Percentiles rank a stretch among this genome's conserved stretches.
phyloP scores from a whole-genome alignment of 2,329 filamentous ascomycete species.

The Myriosclerotinia scirpicola region DNA sequence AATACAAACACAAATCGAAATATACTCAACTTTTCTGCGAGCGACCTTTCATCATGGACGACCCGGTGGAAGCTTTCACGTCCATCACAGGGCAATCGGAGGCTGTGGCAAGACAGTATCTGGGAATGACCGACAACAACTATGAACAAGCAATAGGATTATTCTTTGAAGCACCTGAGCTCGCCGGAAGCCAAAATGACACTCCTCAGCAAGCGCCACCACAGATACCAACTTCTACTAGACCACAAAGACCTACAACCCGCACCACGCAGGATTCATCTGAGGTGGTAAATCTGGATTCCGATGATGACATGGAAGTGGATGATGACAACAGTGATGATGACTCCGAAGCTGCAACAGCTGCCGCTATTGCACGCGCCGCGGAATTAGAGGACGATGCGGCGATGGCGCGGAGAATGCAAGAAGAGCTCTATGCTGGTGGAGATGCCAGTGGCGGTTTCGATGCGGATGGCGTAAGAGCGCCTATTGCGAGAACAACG shows the following conservation, averaged over 20 bases:
- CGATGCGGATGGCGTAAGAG: conserved; percentile 67
- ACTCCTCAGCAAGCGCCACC: conserved; percentile 32
- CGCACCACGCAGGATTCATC: conserved; percentile 48
- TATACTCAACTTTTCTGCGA: background rate
- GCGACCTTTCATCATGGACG: conserved; percentile 47
- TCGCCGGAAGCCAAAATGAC: conserved; percentile 43
- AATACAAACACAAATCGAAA: background rate
- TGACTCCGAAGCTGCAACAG: conserved; percentile 32
- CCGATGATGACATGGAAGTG: conserved; percentile 69
- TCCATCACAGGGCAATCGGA: conserved; percentile 75
- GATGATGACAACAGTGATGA: conserved; percentile 45
- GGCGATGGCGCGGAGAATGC: conserved; percentile 85
- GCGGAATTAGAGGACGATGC: conserved; percentile 82
- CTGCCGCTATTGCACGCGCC: conserved; percentile 45
- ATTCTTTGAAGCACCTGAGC: conserved; percentile 85
- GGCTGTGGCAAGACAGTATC: conserved; percentile 75
- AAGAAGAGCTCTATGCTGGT: conserved; percentile 83
- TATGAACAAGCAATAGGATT: conserved; percentile 83
- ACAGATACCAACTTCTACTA: conserved; percentile 37
- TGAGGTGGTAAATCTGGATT: conserved; percentile 73
- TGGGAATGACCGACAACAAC: conserved; percentile 81
- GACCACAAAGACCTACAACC: conserved; percentile 30
- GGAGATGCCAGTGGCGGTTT: conserved; percentile 46
- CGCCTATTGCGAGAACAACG: conserved; percentile 86
- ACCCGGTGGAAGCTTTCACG: conserved; percentile 72